A percentile compares a stretch with the other conserved stretches of the same genome.
Evolutionary conservation across 1,139 yeast genomes (phyloP).

Genomic region (Pichia sp.): DNA sequence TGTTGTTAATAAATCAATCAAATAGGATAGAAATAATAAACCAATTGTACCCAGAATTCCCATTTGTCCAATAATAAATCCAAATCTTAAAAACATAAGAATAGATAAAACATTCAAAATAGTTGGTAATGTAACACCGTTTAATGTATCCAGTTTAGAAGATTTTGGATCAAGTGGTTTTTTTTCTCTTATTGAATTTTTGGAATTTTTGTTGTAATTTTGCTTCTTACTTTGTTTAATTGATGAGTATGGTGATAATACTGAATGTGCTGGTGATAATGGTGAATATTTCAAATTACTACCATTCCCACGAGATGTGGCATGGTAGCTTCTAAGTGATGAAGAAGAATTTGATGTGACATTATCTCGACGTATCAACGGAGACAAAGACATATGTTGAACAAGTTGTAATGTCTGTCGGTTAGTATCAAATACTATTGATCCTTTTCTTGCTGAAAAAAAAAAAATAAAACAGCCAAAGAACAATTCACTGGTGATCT

Average conservation of each 20-base stretch:
- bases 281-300: background rate
- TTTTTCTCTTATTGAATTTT: background rate
- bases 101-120: conserved; percentile 71
- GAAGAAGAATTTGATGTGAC: conserved; percentile 1
- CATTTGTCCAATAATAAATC: conserved; percentile 73
- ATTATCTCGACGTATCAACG: conserved; percentile 4
- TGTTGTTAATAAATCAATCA: conserved; percentile 62
- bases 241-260: background rate
- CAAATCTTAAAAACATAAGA: conserved; percentile 73
- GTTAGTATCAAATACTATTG: too few species aligned
- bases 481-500: too few species aligned
- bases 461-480: too few species aligned
- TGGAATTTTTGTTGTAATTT: background rate
- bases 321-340: conserved; percentile 4
- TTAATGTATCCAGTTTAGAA: conserved; percentile 59
- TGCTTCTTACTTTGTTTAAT: background rate
- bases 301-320: conserved; percentile 1
- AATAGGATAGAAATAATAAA: conserved; percentile 52
- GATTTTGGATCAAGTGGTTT: conserved; percentile 1
- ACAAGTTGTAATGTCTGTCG: background rate
- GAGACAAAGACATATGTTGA: conserved; percentile 5
- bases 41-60: conserved; percentile 60
- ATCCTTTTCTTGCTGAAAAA: too few species aligned
- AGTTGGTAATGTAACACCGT: conserved; percentile 76
- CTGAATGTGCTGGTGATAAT: background rate